Evolutionary conservation across 352 stramenopile species (phyloP), one percentile per base, ranked within the genome.

Genomic region (Phytophthora macrochlamydospora): DNA sequence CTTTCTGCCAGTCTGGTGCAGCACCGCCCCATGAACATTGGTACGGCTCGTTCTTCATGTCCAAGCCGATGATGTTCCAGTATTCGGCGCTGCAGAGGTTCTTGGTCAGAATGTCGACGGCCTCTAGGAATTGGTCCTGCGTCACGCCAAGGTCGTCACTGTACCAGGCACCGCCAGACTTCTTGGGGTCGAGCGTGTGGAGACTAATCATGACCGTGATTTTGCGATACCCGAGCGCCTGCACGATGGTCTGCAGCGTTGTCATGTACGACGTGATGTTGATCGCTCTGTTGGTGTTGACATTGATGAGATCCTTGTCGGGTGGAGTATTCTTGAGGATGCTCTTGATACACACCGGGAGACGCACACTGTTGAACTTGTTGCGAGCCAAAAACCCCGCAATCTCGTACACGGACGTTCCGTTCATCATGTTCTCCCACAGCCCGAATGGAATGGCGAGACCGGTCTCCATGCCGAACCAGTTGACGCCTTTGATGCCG

Each of bases 381-480:
- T 91, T 91, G 5, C 71, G 65, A 4, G 76, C 56, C 37, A 91
- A 52, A 65, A 90, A 91, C 0, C 71, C 75, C 1, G 82, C 78
- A 48, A 91, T 62, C 46, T 91, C 76, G 44, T 91, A 91, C 61
- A 78, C 85, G 0, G 85, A 92, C 0, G 85, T 93, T 51, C 83
- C 85, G 33, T 92, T 93, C 8, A 87, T 58, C 48, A 63, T 73
- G 65, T 93, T 93, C 50, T 89, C 78, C 85, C 85, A 93, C 3
- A 93, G 51, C 4, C 85, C 85, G 33, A 93, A 87, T 0, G 85
- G 85, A 14, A 73, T 87, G 0, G 50, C 62, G 2, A 59, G 28
- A 59, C 81, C 56, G 45, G 82, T 91, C 64, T 91, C 82, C 82
- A 91, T 91, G 33, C 82, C 82, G 63, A 89, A 91, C 81, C 82